Percentiles rank a stretch among this genome's conserved stretches.
These are phyloP conservation scores for Paraphaeosphaeria minitans DNA, from an alignment of 2,329 filamentous ascomycete genomes.

Conservation along the genomic window DNA sequence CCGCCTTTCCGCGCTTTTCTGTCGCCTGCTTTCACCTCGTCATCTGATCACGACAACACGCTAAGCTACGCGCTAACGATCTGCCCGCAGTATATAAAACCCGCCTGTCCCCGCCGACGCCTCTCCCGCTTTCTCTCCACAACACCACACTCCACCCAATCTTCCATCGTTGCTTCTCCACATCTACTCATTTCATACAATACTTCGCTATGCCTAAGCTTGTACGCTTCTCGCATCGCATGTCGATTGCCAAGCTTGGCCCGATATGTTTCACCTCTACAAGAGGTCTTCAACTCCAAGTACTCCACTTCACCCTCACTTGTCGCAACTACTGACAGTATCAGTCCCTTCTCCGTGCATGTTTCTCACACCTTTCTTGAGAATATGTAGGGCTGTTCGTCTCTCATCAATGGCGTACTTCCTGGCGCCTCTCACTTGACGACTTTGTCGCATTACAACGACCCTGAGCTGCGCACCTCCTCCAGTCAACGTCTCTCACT, in stretches of 20 bases:
- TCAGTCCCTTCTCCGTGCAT: neutral
- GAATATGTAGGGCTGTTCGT: neutral
- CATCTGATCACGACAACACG: neutral
- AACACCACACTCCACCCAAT: neutral
- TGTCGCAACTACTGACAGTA: neutral
- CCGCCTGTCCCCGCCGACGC: neutral
- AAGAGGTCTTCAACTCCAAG: neutral
- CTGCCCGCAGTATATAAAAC: slow-evolving; percentile 3
- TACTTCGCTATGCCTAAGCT: too few species aligned
- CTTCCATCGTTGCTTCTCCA: neutral
- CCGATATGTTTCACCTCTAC: slow-evolving; percentile 5
- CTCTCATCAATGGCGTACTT: neutral
- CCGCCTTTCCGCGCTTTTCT: neutral
- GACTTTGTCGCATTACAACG: neutral
- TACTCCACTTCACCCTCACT: slow-evolving; percentile 7
- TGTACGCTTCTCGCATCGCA: neutral
- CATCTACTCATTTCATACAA: neutral
- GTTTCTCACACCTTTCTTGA: neutral
- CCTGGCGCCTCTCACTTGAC: neutral
- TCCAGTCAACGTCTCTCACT: neutral
- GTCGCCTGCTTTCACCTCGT: neutral
- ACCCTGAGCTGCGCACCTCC: neutral
- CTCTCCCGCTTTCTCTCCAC: slow-evolving; percentile 2
- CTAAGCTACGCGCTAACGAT: slow-evolving; percentile 4
- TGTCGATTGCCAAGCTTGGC: neutral